These are phyloP conservation scores for Cryptococcus sp. DNA, from an alignment of 1,284 basidiomycete genomes.

Conservation along the genomic window DNA sequence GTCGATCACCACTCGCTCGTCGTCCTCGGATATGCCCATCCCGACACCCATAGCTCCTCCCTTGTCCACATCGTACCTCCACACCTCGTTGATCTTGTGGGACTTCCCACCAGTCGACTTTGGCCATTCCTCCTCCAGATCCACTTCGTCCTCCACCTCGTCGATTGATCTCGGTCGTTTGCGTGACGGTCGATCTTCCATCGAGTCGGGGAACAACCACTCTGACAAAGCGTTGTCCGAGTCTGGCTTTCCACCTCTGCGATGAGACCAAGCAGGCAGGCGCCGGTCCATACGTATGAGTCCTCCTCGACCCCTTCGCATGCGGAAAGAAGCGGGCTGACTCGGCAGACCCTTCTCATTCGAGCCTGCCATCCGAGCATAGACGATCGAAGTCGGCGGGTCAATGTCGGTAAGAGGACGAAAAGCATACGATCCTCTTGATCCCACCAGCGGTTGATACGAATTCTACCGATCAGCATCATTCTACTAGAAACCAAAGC, in stretches of 20 bases:
- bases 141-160: constrained; percentile 18
- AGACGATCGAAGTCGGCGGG: constrained; percentile 21
- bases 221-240: constrained; percentile 17
- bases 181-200: constrained; percentile 4
- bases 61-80: constrained; percentile 39
- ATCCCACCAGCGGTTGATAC: constrained; percentile 57
- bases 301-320: constrained; percentile 75
- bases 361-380: constrained; percentile 30
- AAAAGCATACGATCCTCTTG: constrained; percentile 48
- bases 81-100: constrained; percentile 34
- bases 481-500: constrained; percentile 4
- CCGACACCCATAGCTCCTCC: constrained; percentile 44
- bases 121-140: constrained; percentile 2
- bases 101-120: background rate
- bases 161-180: constrained; percentile 34
- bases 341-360: constrained; percentile 14
- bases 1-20: constrained; percentile 45
- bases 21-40: constrained; percentile 42
- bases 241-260: constrained; percentile 4
- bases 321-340: constrained; percentile 54
- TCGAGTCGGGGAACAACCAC: constrained; percentile 34
- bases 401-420: constrained; percentile 40
- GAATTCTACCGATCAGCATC: constrained; percentile 51
- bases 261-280: constrained; percentile 34
- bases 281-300: constrained; percentile 72